A percentile compares a stretch with the other conserved stretches of the same genome.
Evolutionary conservation across 306 rosid genomes (phyloP).

Genomic region (Quercus bicolor): DNA sequence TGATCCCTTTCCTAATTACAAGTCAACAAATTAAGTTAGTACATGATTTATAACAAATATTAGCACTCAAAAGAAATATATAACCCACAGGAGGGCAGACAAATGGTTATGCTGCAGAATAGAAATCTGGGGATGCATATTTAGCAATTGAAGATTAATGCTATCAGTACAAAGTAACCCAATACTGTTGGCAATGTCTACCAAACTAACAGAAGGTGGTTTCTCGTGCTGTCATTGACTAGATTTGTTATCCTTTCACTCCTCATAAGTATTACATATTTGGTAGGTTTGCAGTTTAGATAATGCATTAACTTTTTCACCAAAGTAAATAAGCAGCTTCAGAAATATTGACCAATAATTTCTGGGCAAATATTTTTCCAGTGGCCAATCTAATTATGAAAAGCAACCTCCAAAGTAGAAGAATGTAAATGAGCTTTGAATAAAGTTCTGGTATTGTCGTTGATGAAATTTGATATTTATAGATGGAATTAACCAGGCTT

Average conservation of each 20-base stretch:
- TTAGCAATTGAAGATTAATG: neutral
- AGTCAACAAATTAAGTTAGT: constrained; percentile 14
- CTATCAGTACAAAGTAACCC: neutral
- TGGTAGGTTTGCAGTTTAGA: neutral
- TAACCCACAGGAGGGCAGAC: neutral
- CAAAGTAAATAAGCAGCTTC: neutral
- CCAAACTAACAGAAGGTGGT: neutral
- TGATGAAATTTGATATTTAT: neutral
- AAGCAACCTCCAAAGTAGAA: neutral
- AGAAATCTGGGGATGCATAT: neutral
- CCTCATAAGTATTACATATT: neutral
- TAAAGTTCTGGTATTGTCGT: neutral
- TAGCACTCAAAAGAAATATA: neutral
- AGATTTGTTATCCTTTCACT: neutral
- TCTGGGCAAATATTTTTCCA: neutral
- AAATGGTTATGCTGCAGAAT: neutral
- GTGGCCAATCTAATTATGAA: neutral
- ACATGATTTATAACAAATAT: constrained; percentile 4
- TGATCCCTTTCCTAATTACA: constrained; percentile 87
- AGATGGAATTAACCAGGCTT: neutral
- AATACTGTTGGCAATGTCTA: neutral
- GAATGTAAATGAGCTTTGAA: neutral
- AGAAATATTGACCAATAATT: neutral
- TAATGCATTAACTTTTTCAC: neutral
- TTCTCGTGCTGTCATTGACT: neutral